Base-by-base conservation (phyloP, 129 eudicot genomes). In the Chrysanthemum makinoi region DNA sequence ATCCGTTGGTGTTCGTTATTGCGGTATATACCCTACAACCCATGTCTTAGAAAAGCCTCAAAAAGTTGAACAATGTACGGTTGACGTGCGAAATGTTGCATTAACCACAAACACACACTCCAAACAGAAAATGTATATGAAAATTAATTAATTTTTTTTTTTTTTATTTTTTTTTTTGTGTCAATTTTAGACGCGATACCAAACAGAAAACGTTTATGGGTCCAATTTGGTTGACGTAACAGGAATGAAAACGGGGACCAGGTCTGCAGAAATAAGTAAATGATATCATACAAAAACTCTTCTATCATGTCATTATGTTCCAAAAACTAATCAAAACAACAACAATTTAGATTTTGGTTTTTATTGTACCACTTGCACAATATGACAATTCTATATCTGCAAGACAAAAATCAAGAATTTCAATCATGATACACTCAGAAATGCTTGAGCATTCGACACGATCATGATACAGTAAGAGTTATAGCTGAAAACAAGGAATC, bases 31-130 rank as follows among this genome's bases (percentile, higher is more conserved):
- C n/a, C n/a, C n/a, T n/a, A n/a, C n/a, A n/a, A n/a, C n/a, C n/a
- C n/a, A 80, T 80, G 35, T 72, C n/a, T 47, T 75, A 26, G 66
- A 20, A 43, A 28, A 5, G 4, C 59, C 16, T 46, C 19, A 65
- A 10, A 44, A 64, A 12, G 11, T 22, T 26, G 16, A 57, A 11
- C 68, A 56, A 39, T 20, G 57, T 39, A 39, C 46, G 7, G 10
- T 39, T 7, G 46, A 39, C 46, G 2, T 39, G 10, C 10, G 14
- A 20, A 67, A 24, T 50, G 72, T 65, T 28, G 6, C 30, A 44
- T 44, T 17, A 65, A 65, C 54, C 10, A 65, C 53, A 68, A 13
- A 67, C 20, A 66, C 44, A 51, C 56, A 68, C 72, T 30, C 6
- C 35, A 30, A 35, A n/a, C n/a, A n/a, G n/a, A n/a, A n/a, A n/a